phyloP scores from a whole-genome alignment of 257 asterid genomes.

The Solanum bulbocastanum region DNA sequence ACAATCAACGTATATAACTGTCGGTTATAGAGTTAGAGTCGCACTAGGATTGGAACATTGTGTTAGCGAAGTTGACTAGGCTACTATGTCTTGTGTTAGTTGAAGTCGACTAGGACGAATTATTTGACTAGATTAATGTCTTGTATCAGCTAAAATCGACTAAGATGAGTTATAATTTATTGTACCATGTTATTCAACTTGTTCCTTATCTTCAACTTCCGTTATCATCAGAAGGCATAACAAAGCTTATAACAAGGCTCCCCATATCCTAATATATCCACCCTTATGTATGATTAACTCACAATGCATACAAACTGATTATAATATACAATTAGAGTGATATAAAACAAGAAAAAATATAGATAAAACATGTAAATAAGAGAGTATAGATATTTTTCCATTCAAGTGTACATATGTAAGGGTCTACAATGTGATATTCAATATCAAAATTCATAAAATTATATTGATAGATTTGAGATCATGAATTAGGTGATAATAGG shows the following conservation, averaged over 20 bases:
- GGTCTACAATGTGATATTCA: background rate
- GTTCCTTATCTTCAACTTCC: too few relatives aligned
- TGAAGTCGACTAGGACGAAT: background rate
- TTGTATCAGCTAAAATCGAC: background rate
- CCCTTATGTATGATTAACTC: background rate
- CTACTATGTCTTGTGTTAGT: background rate
- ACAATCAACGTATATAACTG: too few relatives aligned
- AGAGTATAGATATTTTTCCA: background rate
- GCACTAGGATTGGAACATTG: background rate
- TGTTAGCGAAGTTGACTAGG: background rate
- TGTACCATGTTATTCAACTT: too few relatives aligned
- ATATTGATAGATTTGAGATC: background rate
- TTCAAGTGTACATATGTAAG: background rate
- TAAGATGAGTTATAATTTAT: background rate
- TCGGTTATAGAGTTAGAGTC: background rate
- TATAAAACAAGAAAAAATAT: background rate
- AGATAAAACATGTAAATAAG: background rate
- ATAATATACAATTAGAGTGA: background rate
- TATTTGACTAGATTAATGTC: background rate
- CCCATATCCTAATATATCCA: background rate
- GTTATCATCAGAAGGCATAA: background rate
- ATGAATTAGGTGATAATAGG: background rate
- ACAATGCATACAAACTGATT: background rate
- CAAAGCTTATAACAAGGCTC: background rate
- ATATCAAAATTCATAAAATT: background rate